Evolutionary conservation across 2,329 filamentous ascomycete genomes (phyloP), one percentile per base, ranked within the genome.

Genomic region (Samsoniella hepiali): DNA sequence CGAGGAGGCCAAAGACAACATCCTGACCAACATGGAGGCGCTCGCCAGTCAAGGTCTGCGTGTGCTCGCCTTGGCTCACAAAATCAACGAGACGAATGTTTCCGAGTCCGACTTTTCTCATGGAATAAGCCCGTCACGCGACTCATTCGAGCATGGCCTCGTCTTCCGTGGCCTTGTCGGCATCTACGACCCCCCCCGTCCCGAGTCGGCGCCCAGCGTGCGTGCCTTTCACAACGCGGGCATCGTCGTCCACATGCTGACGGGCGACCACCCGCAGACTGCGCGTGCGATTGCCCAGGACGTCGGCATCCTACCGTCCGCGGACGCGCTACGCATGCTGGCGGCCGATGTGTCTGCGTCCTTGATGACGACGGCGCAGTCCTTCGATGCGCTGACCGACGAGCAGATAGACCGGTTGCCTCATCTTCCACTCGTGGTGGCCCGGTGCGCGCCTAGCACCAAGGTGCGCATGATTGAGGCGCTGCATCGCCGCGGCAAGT

Each of bases 391-490:
- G 40, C 75, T 90, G 9, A 79, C 80, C 0, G 85, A 90, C 50
- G 79, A 81, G 0, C 79, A 90, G 67, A 84, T 90, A 22, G 88
- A 91, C 64, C 71, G 73, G 0, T 79, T 90, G 3, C 84, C 85
- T 0, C 79, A 86, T 8, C 73, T 90, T 2, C 88, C 88, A 1
- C 76, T 90, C 2, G 88, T 90, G 2, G 85, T 90, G 47, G 88
- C 88, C 34, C 82, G 88, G n/a, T 91, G 88, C 69, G 85, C 87
- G 1, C 88, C 89, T 0, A 82, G 83, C 32, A 91, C 88, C 3
- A 91, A 91, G 70, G 88, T 90, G 10, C 83, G 87, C 50, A 91
- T 91, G 88, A 89, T 91, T 63, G 86, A 89, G 64, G 88, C 88
- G n/a, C 79, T 91, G 22, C 88, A 90, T 69, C 81, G 88, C 27